Conservation (phyloP, 2,329 filamentous ascomycete genomes). For the Epichloe gansuensis region DNA sequence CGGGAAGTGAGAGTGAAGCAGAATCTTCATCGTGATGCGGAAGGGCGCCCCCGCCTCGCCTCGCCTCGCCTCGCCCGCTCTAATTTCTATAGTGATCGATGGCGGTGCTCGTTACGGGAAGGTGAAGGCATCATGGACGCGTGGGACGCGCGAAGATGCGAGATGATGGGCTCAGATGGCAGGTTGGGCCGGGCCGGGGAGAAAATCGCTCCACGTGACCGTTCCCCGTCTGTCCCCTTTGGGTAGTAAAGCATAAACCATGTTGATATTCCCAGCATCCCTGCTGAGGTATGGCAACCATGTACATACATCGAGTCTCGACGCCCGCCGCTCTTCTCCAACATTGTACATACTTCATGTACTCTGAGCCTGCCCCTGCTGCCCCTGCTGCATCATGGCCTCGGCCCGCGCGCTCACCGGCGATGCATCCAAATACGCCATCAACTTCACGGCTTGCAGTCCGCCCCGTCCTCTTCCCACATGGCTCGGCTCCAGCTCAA, state of each 20-base stretch:
- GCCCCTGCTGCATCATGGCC: not conserved
- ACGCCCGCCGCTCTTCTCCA: conserved; percentile 51
- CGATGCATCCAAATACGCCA: conserved; percentile 1
- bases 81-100: no score
- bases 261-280: no score
- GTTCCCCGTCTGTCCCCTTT: no score
- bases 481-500: not conserved
- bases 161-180: no score
- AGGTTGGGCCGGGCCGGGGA: no score
- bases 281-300: conserved; percentile 45
- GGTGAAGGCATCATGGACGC: no score
- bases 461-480: not conserved
- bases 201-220: no score
- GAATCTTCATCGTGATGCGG: conserved; percentile 19
- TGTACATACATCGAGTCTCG: conserved; percentile 30
- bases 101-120: no score
- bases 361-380: conserved; percentile 4
- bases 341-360: conserved; percentile 26
- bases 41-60: no score
- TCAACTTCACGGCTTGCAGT: not conserved
- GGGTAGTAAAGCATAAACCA: no score
- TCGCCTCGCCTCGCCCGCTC: no score
- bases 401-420: not conserved
- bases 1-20: conserved; percentile 28
- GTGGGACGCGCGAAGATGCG: no score